A percentile compares a stretch with the other conserved stretches of the same genome.
Evolutionary conservation across 495 filamentous ascomycete genomes (phyloP).

Genomic region (Lichina pygmaea): DNA sequence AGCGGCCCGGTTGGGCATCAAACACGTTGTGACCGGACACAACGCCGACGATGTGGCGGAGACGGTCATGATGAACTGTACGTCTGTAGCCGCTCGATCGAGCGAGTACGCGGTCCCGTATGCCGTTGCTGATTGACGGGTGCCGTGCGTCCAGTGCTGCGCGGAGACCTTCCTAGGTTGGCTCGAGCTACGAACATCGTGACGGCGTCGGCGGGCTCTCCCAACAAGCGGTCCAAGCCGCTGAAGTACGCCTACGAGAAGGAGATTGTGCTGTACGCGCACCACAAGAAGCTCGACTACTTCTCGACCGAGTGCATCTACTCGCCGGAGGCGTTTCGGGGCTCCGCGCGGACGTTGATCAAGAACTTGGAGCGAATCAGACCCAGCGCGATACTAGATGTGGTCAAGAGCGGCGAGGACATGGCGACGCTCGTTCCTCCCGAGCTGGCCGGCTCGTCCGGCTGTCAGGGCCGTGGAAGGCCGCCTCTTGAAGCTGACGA

Average conservation of each 20-base stretch:
- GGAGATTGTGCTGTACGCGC: slow-evolving; percentile 91
- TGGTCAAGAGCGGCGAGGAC: slow-evolving; percentile 84
- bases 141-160: slow-evolving; percentile 22
- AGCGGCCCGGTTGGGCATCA: slow-evolving; percentile 62
- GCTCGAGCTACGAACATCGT: slow-evolving; percentile 81
- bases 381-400: slow-evolving; percentile 80
- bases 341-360: slow-evolving; percentile 70
- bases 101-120: neutral
- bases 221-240: slow-evolving; percentile 81
- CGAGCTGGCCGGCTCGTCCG: slow-evolving; percentile 13
- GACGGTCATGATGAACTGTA: slow-evolving; percentile 80
- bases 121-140: neutral
- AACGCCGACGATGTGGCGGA: slow-evolving; percentile 98
- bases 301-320: slow-evolving; percentile 98
- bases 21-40: slow-evolving; percentile 89
- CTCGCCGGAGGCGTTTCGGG: slow-evolving; percentile 91
- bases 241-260: slow-evolving; percentile 98
- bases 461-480: slow-evolving; percentile 9
- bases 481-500: slow-evolving; percentile 4
- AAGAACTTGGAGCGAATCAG: slow-evolving; percentile 85
- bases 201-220: slow-evolving; percentile 43
- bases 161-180: slow-evolving; percentile 70
- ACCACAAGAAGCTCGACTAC: slow-evolving; percentile 89
- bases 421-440: slow-evolving; percentile 70
- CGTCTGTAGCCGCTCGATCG: neutral